Evolutionary conservation across 768 basidiomycete genomes (phyloP).

Genomic region (Rhodotorula babjevae): DNA sequence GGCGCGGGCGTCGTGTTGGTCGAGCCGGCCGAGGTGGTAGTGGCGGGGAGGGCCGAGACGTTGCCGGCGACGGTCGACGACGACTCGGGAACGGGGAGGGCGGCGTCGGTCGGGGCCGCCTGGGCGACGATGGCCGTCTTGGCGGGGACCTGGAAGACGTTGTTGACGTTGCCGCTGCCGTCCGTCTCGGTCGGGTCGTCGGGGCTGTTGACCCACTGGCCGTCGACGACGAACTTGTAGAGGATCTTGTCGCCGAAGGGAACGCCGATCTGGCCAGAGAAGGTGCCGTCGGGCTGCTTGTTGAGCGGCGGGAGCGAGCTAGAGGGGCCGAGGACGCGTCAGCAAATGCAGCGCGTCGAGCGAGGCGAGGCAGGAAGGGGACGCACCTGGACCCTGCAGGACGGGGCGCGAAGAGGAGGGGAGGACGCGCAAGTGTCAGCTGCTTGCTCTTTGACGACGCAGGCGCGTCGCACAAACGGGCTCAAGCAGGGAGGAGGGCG

Average conservation of each 20-base stretch:
- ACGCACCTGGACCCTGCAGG: slow-evolving; percentile 6
- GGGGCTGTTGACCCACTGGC: slow-evolving; percentile 57
- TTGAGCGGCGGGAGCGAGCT: slow-evolving; percentile 57
- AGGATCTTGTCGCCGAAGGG: slow-evolving; percentile 62
- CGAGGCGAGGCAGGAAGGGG: not conserved
- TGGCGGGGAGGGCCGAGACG: slow-evolving; percentile 11
- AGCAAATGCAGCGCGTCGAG: slow-evolving; percentile 53
- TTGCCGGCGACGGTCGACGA: slow-evolving; percentile 14
- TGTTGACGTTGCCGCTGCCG: slow-evolving; percentile 64
- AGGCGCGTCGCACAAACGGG: not conserved
- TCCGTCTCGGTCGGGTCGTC: slow-evolving; percentile 62
- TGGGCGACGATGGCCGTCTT: not conserved
- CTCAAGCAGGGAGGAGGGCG: not conserved
- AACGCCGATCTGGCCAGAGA: slow-evolving; percentile 55
- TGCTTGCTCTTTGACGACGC: rapidly evolving
- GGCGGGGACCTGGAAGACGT: slow-evolving; percentile 50
- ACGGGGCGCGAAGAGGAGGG: not conserved
- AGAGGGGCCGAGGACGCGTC: slow-evolving; percentile 39
- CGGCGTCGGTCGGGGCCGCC: not conserved
- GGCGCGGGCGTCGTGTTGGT: not conserved
- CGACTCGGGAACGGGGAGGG: slow-evolving; percentile 29
- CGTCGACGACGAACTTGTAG: slow-evolving; percentile 80
- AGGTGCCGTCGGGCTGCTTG: slow-evolving; percentile 53
- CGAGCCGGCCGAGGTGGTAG: not conserved
- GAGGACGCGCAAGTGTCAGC: not conserved